Base-by-base conservation (phyloP, 192 early-diverging fungal species). In the Gigaspora rosea region DNA sequence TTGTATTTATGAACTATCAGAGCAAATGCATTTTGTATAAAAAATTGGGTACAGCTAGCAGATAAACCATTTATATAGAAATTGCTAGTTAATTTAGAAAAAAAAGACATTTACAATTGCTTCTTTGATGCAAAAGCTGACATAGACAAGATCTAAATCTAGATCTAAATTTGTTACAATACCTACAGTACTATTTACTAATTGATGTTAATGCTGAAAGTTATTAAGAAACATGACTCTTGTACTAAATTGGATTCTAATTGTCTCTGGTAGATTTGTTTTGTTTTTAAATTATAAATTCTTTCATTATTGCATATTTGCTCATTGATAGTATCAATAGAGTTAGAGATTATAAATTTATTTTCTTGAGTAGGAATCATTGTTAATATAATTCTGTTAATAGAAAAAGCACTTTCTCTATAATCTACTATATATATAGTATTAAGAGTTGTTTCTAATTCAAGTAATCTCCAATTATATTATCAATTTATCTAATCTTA, bases 261-360 rank as follows among this genome's bases (percentile, higher is more conserved):
- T 15, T 10, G 12, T 68, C 8, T 48, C n/a, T 68, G 46, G 66
- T 10, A 68, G 12, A 20, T 68, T 68, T 46, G 66, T 68, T 68
- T 68, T 68, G 18, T n/a, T 20, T 68, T 68, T 68, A 22, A 68
- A 16, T 41, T 4, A 41, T 46, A 8, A 18, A 41, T 4, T n/a
- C 3, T 47, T 41, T 68, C 41, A 68, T n/a, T 10, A 47, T 68
- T 18, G 13, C 13, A 12, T 47, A 48, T 48, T 18, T 48, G 12
- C 0, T 36, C 15, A 49, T 47, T 48, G 8, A 68, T 15, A 1
- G 46, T 48, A 9, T 68, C 66, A 8, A 18, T 36, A 11, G 41
- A 46, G 7, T 68, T 49, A 2, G 66, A 68, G 13, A 68, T 68
- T 5, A 47, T 68, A 48, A 68, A 16, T 68, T 68, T 68, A 49